Evolutionary conservation across 106 monocot species (phyloP).

Genomic region (Ottelia alismoides): DNA sequence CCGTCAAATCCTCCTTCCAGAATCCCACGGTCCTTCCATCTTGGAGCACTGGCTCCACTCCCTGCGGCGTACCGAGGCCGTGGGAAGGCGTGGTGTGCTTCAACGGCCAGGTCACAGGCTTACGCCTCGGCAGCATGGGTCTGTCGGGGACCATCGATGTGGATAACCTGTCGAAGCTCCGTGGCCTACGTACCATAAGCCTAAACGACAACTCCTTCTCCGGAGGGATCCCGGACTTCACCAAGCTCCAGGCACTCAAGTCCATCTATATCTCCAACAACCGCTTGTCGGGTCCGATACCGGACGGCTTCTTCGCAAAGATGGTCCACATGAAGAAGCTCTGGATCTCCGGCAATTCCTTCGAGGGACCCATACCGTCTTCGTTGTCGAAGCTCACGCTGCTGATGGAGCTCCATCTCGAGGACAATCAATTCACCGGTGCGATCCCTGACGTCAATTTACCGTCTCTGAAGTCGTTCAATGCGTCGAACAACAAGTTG

Average conservation of each 20-base stretch:
- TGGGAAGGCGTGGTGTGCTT: conserved; percentile 66
- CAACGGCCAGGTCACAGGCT: conserved; percentile 25
- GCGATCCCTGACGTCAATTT: conserved; percentile 17
- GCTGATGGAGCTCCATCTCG: conserved; percentile 53
- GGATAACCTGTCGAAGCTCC: conserved; percentile 31
- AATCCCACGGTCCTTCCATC: conserved; percentile 33
- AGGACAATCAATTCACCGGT: conserved; percentile 48
- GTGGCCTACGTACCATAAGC: conserved; percentile 38
- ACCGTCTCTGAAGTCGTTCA: conserved; percentile 24
- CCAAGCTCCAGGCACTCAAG: conserved; percentile 29
- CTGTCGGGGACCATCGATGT: conserved; percentile 47
- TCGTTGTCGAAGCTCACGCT: conserved; percentile 24
- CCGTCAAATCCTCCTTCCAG: conserved; percentile 30
- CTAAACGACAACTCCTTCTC: conserved; percentile 41
- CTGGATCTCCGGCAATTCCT: conserved; percentile 37
- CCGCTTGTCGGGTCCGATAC: conserved; percentile 41
- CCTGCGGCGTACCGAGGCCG: conserved; percentile 14
- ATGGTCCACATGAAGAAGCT: conserved; percentile 56
- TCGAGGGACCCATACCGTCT: conserved; percentile 42
- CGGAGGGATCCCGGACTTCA: conserved; percentile 49
- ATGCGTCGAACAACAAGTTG: conserved; percentile 24
- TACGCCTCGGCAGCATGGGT: conserved; percentile 30
- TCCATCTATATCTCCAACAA: conserved; percentile 54
- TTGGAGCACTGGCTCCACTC: conserved; percentile 17
- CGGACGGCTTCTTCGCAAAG: conserved; percentile 27